Conservation (phyloP, 2,329 filamentous ascomycete species). For the Hymenoscyphus infarciens region DNA sequence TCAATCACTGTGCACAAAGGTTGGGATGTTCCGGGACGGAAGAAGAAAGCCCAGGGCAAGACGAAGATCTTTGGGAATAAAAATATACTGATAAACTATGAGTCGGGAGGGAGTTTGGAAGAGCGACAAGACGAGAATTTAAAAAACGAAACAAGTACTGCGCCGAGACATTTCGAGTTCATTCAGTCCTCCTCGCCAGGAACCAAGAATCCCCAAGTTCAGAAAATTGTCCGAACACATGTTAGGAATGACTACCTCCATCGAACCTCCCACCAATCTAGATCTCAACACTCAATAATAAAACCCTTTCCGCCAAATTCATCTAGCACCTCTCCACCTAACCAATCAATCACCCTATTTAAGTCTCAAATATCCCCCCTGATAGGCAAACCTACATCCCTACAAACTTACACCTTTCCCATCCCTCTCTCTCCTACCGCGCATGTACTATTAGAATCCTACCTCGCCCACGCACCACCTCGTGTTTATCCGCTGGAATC, state of each 20-base stretch:
- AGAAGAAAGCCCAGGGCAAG: neutral
- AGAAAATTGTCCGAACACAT: conserved; percentile 22
- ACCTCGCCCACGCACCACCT: conserved; percentile 17
- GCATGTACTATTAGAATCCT: conserved; percentile 20
- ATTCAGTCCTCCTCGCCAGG: conserved; percentile 16
- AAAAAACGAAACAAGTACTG: neutral
- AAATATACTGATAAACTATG: neutral
- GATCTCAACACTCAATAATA: neutral
- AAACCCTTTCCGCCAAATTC: neutral
- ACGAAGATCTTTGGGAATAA: neutral
- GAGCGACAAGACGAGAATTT: neutral
- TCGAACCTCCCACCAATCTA: conserved; percentile 8
- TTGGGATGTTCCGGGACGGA: conserved; percentile 4
- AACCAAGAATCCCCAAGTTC: conserved; percentile 13
- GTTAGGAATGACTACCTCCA: conserved; percentile 21
- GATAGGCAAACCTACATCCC: conserved; percentile 20
- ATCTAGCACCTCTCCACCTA: neutral
- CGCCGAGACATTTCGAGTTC: conserved; percentile 17
- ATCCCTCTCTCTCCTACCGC: conserved; percentile 17
- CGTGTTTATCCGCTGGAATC: conserved; percentile 19
- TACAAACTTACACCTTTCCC: conserved; percentile 16
- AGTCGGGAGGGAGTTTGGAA: neutral
- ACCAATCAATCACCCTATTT: neutral
- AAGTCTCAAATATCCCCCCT: no score
- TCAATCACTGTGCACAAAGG: conserved; percentile 11